These are phyloP conservation scores for Phytophthora melonis DNA, from an alignment of 352 stramenopile genomes.

Conservation along the genomic window DNA sequence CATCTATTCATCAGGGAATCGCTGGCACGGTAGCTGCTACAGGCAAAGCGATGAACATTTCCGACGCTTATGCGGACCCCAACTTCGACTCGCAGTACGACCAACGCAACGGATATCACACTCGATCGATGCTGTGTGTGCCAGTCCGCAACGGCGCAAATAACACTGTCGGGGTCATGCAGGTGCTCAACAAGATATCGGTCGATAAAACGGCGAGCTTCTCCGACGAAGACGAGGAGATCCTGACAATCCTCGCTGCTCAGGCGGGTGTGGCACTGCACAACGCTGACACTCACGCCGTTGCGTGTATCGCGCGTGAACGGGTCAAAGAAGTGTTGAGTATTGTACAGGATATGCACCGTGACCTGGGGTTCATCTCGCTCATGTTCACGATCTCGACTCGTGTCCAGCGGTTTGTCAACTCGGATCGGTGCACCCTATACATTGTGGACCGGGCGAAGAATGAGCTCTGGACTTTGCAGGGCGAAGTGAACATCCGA, in stretches of 20 bases:
- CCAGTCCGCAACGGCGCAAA: constrained; percentile 85
- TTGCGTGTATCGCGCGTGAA: constrained; percentile 62
- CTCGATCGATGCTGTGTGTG: constrained; percentile 92
- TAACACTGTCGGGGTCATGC: constrained; percentile 89
- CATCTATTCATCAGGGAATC: constrained; percentile 67
- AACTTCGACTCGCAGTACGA: constrained; percentile 95
- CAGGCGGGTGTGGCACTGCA: constrained; percentile 89
- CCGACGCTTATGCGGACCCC: constrained; percentile 93
- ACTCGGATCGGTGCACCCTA: constrained; percentile 93
- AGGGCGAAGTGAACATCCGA: constrained; percentile 90
- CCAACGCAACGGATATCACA: constrained; percentile 92
- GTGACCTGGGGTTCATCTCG: constrained; percentile 90
- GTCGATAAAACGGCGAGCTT: constrained; percentile 74
- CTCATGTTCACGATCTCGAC: constrained; percentile 94
- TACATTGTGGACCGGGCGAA: constrained; percentile 93
- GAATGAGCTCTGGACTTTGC: constrained; percentile 92
- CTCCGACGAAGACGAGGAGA: constrained; percentile 88
- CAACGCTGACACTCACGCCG: constrained; percentile 82
- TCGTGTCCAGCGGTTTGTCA: constrained; percentile 86
- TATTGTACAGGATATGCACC: constrained; percentile 93
- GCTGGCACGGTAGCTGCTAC: constrained; percentile 88
- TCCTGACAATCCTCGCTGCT: constrained; percentile 85
- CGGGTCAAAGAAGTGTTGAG: constrained; percentile 84
- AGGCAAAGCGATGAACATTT: constrained; percentile 89
- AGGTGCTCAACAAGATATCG: constrained; percentile 90